These are phyloP conservation scores for sorghum (Sorghum bicolor) DNA, from an alignment of 176 grass and related monocot species.

Conservation along the genomic window Sorghum_bicolor_NCBIv3 NC_012879.2:55187501-55188000, in stretches of 20 bases:
- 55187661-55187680: conserved; percentile 41
- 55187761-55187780: no score
- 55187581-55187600: conserved; percentile 95
- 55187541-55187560: not conserved
- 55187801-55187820: no score
- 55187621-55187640: conserved; percentile 97
- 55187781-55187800: no score
- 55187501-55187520: not conserved
- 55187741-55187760: no score
- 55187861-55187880: no score
- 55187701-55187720: no score
- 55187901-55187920: no score
- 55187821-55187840: no score
- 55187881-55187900: no score
- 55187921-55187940: no score
- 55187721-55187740: no score
- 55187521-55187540: not conserved
- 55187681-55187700: no score
- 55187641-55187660: conserved; percentile 72
- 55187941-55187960: not conserved
- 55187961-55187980: not conserved
- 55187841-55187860: not conserved
- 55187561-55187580: not conserved
- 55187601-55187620: conserved; percentile 92
- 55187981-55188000: not conserved